Evolutionary conservation across 2,329 filamentous ascomycete genomes (phyloP).

Genomic region (Aspergillus fumigatiaffinis): DNA sequence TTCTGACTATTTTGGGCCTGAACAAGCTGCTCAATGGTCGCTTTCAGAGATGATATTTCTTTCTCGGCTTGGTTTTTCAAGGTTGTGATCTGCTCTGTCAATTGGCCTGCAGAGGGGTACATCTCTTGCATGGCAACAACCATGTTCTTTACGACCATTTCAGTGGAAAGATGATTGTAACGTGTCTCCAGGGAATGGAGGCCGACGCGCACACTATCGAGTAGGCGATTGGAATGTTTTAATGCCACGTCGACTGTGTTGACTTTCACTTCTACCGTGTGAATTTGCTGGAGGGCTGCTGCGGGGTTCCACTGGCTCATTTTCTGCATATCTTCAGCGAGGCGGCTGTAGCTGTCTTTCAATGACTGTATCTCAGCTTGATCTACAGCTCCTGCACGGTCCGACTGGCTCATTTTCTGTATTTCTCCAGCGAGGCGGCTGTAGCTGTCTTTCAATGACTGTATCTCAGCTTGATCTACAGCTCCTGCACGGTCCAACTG

Average conservation of each 20-base stretch:
- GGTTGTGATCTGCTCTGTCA: constrained; percentile 17
- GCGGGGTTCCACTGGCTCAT: background rate
- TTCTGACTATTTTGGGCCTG: background rate
- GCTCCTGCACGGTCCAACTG: background rate
- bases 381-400: background rate
- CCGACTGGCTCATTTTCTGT: background rate
- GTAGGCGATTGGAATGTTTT: constrained; percentile 1
- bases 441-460: background rate
- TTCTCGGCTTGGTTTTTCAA: constrained; percentile 15
- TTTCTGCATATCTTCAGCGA: background rate
- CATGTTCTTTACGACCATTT: constrained; percentile 33
- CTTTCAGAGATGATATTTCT: constrained; percentile 2
- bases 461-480: background rate
- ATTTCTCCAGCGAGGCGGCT: background rate
- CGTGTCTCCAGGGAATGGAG: constrained; percentile 44
- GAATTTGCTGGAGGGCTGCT: constrained; percentile 1
- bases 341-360: background rate
- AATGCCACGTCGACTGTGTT: constrained; percentile 1
- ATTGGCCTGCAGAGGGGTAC: constrained; percentile 29
- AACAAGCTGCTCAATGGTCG: constrained; percentile 6
- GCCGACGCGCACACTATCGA: constrained; percentile 18
- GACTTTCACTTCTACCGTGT: background rate
- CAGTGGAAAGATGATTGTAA: constrained; percentile 47
- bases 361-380: background rate
- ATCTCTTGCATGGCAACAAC: constrained; percentile 31